Evolutionary conservation across 2,329 filamentous ascomycete genomes (phyloP).

Genomic region (Paecilomyces variotii): DNA sequence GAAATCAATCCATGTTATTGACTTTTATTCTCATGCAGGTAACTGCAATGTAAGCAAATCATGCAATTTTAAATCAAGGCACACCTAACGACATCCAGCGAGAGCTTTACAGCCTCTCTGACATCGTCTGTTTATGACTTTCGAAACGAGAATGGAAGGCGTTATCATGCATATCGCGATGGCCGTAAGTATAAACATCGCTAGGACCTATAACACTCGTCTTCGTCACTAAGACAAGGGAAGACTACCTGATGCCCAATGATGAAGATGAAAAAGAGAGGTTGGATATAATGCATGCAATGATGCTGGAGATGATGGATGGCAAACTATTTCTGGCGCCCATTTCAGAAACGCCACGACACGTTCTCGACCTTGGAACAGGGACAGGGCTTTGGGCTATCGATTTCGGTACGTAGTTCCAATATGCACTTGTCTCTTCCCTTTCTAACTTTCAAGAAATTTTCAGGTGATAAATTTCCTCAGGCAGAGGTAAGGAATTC

Average conservation of each 20-base stretch:
- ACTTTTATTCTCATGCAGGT: neutral
- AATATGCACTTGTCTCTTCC: neutral
- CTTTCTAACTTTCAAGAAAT: neutral
- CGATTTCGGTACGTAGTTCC: conserved; percentile 5
- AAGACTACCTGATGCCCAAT: conserved; percentile 10
- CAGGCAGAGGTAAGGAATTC: conserved; percentile 1
- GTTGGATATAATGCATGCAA: conserved; percentile 9
- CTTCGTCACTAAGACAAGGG: neutral
- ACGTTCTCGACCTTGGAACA: conserved; percentile 8
- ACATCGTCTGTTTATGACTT: conserved; percentile 1
- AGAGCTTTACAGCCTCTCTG: neutral
- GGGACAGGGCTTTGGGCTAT: conserved; percentile 9
- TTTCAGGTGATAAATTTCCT: conserved; percentile 4
- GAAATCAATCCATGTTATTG: neutral
- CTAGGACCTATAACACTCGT: neutral
- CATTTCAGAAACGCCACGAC: conserved; percentile 2
- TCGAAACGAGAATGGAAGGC: conserved; percentile 2
- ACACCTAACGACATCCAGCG: neutral
- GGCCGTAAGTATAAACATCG: neutral
- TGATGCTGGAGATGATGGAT: conserved; percentile 5
- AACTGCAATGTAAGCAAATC: neutral
- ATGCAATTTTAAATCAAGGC: neutral
- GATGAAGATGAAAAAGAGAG: conserved; percentile 8
- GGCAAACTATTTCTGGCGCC: conserved; percentile 6
- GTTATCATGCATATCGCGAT: conserved; percentile 1